Evolutionary conservation across 331 rosid species (phyloP).

Genomic region (Ulmus americana): DNA sequence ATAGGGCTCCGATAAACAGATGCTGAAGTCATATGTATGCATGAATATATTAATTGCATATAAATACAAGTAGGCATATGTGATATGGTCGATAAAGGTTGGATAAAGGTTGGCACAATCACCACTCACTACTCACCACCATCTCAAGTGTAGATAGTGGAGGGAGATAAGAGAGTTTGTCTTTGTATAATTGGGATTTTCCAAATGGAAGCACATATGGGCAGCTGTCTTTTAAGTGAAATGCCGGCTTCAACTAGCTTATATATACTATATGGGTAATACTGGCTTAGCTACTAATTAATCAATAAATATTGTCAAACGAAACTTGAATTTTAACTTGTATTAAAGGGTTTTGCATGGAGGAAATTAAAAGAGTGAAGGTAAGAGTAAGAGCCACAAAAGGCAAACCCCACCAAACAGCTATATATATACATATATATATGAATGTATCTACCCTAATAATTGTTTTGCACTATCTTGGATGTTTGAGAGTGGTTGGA

Average conservation of each 20-base stretch:
- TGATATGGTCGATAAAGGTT: slow-evolving; percentile 9
- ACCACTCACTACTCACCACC: slow-evolving; percentile 18
- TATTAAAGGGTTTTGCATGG: background rate
- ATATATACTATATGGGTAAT: background rate
- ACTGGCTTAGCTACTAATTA: background rate
- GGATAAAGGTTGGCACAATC: slow-evolving; percentile 30
- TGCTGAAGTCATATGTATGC: no score
- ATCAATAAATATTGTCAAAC: background rate
- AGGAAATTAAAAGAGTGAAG: background rate
- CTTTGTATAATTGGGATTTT: slow-evolving; percentile 12
- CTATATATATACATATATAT: no score
- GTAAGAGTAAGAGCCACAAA: no score
- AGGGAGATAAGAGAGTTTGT: slow-evolving; percentile 11
- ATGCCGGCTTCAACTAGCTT: slow-evolving; percentile 19
- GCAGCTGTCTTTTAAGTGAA: slow-evolving; percentile 4
- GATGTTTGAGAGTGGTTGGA: slow-evolving; percentile 34
- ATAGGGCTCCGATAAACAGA: no score
- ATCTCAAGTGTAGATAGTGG: slow-evolving; percentile 3
- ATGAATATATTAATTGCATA: no score
- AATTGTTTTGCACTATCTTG: slow-evolving; percentile 3
- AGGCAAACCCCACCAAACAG: background rate
- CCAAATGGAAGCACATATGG: slow-evolving; percentile 7
- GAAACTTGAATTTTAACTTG: background rate
- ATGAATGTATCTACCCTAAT: slow-evolving; percentile 2
- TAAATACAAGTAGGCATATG: no score